phyloP scores from a whole-genome alignment of 306 rosid genomes.

The Cicer chorassanicum region DNA sequence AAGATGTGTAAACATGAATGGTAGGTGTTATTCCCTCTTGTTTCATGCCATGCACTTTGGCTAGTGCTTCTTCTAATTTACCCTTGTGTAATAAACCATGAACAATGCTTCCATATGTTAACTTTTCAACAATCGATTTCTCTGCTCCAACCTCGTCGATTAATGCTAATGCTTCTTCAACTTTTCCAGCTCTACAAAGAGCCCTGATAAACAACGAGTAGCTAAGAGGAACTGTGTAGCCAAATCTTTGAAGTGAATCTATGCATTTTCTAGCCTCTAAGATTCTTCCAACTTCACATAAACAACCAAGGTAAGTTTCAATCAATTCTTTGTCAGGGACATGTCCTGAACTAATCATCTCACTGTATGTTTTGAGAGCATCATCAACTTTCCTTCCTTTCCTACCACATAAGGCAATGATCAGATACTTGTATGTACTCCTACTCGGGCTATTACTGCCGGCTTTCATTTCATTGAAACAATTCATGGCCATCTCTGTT shows the following conservation, averaged over 20 bases:
- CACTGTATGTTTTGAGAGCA: constrained; percentile 59
- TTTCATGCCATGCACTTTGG: constrained; percentile 71
- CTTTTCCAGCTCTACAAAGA: constrained; percentile 72
- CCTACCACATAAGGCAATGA: constrained; percentile 67
- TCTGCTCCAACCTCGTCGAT: constrained; percentile 55
- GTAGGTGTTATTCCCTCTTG: constrained; percentile 62
- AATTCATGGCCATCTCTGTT: constrained; percentile 72
- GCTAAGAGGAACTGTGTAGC: constrained; percentile 60
- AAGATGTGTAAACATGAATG: constrained; percentile 80
- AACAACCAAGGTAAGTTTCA: constrained; percentile 70
- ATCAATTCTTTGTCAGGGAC: constrained; percentile 78
- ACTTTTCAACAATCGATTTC: constrained; percentile 53
- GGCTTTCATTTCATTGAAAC: constrained; percentile 76
- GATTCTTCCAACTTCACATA: constrained; percentile 72
- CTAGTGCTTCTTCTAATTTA: constrained; percentile 67
- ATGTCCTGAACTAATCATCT: constrained; percentile 64
- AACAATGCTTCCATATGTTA: constrained; percentile 80
- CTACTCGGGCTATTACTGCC: constrained; percentile 59
- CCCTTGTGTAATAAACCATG: constrained; percentile 75
- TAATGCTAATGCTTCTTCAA: constrained; percentile 75
- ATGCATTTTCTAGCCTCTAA: constrained; percentile 67
- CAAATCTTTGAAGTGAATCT: constrained; percentile 62
- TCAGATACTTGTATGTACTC: constrained; percentile 82
- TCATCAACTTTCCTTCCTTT: constrained; percentile 85
- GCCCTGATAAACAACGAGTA: constrained; percentile 71